A percentile compares a stretch with the other conserved stretches of the same genome.
These are phyloP conservation scores for Aegilops umbellulata DNA, from an alignment of 176 grass and related monocot genomes.

Conservation along the genomic window DNA sequence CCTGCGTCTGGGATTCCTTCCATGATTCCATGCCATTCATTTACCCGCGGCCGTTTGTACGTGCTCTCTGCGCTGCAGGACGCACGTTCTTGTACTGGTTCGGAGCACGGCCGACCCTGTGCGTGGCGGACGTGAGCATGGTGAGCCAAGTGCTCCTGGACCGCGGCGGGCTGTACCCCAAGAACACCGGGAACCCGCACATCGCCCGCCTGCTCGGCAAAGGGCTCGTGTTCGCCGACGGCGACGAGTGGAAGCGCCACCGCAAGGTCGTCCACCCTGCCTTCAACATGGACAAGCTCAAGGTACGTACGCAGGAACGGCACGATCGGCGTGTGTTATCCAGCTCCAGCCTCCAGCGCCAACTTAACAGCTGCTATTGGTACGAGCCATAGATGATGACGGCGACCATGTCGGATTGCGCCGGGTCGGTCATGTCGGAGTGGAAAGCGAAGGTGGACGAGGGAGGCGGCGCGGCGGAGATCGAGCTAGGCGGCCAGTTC, in stretches of 20 bases:
- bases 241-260: conserved; percentile 35
- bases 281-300: conserved; percentile 28
- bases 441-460: not conserved
- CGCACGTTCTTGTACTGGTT: conserved; percentile 28
- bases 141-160: conserved; percentile 25
- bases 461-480: not conserved
- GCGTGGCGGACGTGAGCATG: not conserved
- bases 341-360: too few relatives aligned
- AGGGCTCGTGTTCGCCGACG: conserved; percentile 8
- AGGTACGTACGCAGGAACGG: not conserved
- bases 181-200: conserved; percentile 8
- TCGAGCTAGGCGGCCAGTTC: conserved; percentile 13
- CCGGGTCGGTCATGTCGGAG: not conserved
- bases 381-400: not conserved
- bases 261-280: conserved; percentile 34
- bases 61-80: not conserved
- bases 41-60: too few relatives aligned
- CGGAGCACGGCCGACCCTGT: not conserved
- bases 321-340: too few relatives aligned
- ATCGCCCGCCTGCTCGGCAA: conserved; percentile 17
- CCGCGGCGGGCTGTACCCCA: not conserved
- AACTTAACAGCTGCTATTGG: too few relatives aligned
- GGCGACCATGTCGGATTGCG: not conserved
- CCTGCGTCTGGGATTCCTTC: too few relatives aligned
- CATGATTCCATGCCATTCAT: too few relatives aligned